These are phyloP conservation scores for Mortierella sp. DNA, from an alignment of 371 early-diverging fungal genomes.

Conservation along the genomic window DNA sequence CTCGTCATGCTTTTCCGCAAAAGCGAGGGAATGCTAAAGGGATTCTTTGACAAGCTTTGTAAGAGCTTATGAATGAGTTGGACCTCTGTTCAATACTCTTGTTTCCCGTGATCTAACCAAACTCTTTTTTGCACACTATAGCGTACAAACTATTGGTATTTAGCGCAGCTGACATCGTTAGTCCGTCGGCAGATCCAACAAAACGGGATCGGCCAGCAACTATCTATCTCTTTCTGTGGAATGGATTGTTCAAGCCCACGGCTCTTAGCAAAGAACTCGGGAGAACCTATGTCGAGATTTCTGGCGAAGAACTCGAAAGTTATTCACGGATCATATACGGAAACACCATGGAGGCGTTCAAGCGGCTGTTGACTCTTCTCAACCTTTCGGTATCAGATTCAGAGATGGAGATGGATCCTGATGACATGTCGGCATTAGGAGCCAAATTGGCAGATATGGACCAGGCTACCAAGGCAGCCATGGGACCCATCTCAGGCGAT, in stretches of 20 bases:
- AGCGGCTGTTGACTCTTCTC: constrained; percentile 33
- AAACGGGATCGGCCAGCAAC: constrained; percentile 9
- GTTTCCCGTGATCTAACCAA: no score
- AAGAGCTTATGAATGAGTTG: constrained; percentile 26
- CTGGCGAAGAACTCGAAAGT: constrained; percentile 17
- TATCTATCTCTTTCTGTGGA: constrained; percentile 41
- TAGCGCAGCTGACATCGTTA: constrained; percentile 60
- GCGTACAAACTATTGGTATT: constrained; percentile 69
- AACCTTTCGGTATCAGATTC: constrained; percentile 43
- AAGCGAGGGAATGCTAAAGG: constrained; percentile 59
- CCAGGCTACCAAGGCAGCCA: constrained; percentile 1
- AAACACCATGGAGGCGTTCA: constrained; percentile 40
- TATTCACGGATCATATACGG: constrained; percentile 31
- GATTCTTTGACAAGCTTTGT: constrained; percentile 61
- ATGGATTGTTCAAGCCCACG: constrained; percentile 35
- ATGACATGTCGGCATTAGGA: constrained; percentile 6
- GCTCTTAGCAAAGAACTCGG: constrained; percentile 30
- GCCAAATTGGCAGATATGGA: constrained; percentile 7
- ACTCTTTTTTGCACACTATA: constrained; percentile 18
- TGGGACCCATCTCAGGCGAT: constrained; percentile 52
- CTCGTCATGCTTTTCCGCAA: constrained; percentile 63
- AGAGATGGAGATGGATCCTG: constrained; percentile 9
- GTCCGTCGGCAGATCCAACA: neutral
- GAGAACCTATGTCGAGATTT: constrained; percentile 10
- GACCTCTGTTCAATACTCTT: no score